Base-by-base conservation (phyloP, 345 rosid genomes). In the Bruguiera gymnorhiza region DNA sequence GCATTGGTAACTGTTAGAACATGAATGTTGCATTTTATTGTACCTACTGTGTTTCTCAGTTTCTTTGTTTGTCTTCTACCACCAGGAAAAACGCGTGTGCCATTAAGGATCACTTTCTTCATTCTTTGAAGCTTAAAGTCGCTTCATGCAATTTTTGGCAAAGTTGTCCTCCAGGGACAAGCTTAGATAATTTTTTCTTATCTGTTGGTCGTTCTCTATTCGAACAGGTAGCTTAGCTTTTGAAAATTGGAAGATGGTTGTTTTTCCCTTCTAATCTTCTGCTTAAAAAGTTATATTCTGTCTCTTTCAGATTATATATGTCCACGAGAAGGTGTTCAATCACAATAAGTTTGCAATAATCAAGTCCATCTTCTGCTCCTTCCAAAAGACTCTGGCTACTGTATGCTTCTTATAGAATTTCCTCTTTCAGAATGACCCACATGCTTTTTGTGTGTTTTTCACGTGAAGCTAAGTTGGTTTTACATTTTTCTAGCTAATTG, bases 251-350 rank as follows among this genome's bases (percentile, higher is more conserved):
- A 0, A 16, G 53, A 30, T 65, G 48, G 23, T 68, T 51, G 16
- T 65, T 36, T 27, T 32, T 24, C 68, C 5, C 5, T 62, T 61
- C 37, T n/a, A 8, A 54, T 11, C 11, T 24, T 62, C 11, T 15
- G 27, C 53, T 29, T 58, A 8, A 54, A 26, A 13, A n/a, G 60
- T 83, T 29, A 67, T 71, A 20, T 67, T 69, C 21, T 66, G 52
- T 70, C 67, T n/a, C 69, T 76, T 76, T 68, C 84, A 94, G 97
- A 88, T 94, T 24, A 75, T 94, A 60, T 80, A 75, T 80, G 81
- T 90, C 32, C 95, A 94, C 78, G 65, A 78, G 66, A 86, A 85
- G 73, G 83, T 88, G 51, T 94, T 83, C 81, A 84, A 80, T 68
- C 81, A 82, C 60, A 90, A 81, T 55, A 81, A 63, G 19, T 91